Percentiles rank a stretch among this genome's conserved stretches.
phyloP scores from a whole-genome alignment of 2,329 filamentous ascomycete species.

The Apiospora aurea region DNA sequence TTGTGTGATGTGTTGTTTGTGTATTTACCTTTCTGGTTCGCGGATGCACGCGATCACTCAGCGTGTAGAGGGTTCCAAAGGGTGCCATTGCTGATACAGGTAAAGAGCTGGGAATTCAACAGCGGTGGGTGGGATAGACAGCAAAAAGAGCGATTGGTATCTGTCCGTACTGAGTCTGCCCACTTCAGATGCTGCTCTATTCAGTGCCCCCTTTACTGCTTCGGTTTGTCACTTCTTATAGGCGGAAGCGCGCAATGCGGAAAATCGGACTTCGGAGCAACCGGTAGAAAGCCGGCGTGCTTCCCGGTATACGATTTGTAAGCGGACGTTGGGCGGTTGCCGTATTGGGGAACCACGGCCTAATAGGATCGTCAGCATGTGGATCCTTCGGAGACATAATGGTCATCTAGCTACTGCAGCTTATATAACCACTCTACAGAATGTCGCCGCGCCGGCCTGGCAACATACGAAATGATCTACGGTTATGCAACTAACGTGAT shows the following conservation, averaged over 20 bases:
- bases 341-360: not conserved
- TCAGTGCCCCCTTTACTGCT: not conserved
- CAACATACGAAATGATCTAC: too few relatives aligned
- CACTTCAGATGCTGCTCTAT: not conserved
- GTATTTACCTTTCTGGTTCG: not conserved
- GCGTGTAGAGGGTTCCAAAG: not conserved
- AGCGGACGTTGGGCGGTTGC: not conserved
- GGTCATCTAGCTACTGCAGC: not conserved
- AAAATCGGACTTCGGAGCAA: not conserved
- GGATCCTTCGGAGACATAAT: slow-evolving; percentile 5
- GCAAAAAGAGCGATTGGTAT: too few relatives aligned
- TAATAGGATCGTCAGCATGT: not conserved
- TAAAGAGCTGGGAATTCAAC: not conserved
- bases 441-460: too few relatives aligned
- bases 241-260: not conserved
- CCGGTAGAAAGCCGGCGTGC: not conserved
- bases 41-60: not conserved
- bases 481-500: too few relatives aligned
- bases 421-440: not conserved
- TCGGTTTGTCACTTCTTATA: not conserved
- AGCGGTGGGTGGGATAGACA: not conserved
- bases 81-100: not conserved
- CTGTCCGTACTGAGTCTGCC: not conserved
- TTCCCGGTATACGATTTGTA: not conserved
- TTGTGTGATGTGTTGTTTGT: not conserved